Evolutionary conservation across 768 basidiomycete species (phyloP).

Genomic region (Tricholoma flavovirens): DNA sequence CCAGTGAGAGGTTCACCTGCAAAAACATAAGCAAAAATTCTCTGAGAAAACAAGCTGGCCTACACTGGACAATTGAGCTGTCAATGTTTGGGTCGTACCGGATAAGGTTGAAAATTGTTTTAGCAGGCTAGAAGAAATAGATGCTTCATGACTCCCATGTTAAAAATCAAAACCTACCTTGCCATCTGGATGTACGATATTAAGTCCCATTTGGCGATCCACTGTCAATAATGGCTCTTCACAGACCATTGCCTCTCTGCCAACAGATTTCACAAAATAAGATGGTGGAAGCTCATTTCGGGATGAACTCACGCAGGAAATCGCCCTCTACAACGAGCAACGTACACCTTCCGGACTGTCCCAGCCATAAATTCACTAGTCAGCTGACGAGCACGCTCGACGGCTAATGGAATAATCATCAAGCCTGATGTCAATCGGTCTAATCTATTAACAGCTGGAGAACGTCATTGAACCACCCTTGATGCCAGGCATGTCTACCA

Average conservation of each 20-base stretch:
- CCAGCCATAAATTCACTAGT: conserved; percentile 80
- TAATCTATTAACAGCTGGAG: conserved; percentile 86
- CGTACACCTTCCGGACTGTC: conserved; percentile 84
- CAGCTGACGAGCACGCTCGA: conserved; percentile 60
- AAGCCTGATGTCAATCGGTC: conserved; percentile 93
- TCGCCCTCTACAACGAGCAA: conserved; percentile 79
- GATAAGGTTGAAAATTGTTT: conserved; percentile 81
- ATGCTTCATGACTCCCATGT: background rate
- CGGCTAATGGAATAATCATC: conserved; percentile 84
- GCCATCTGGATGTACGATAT: conserved; percentile 92
- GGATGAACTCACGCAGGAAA: conserved; percentile 69
- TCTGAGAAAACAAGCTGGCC: conserved; percentile 14
- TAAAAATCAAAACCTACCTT: conserved; percentile 49
- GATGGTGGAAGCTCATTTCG: background rate
- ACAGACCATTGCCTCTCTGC: conserved; percentile 74
- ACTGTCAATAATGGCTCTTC: conserved; percentile 86
- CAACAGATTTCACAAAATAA: background rate
- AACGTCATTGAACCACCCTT: conserved; percentile 6
- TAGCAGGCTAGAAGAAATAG: conserved; percentile 57
- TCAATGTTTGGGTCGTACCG: conserved; percentile 76
- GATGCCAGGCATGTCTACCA: conserved; percentile 15
- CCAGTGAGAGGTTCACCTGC: conserved; percentile 86
- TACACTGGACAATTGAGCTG: conserved; percentile 85
- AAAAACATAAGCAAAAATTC: conserved; percentile 1
- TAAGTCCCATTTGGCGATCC: conserved; percentile 95